These are phyloP conservation scores for Globisporangium nagaii DNA, from an alignment of 352 stramenopile genomes.

Conservation along the genomic window DNA sequence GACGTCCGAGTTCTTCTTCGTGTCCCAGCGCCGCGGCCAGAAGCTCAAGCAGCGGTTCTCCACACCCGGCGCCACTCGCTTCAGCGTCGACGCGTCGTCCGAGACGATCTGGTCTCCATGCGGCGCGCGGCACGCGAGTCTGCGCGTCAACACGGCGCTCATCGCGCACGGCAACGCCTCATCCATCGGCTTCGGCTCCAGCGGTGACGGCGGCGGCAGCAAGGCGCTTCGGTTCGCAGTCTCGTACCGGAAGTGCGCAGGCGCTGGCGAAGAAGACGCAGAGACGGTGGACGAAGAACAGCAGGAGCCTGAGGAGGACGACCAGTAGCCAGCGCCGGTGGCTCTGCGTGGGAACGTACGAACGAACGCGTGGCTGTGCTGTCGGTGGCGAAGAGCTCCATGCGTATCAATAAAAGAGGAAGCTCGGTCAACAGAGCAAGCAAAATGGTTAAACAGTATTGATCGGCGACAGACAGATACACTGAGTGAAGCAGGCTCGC, in stretches of 20 bases:
- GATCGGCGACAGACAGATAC: too few species aligned
- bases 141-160: slow-evolving; percentile 29
- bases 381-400: too few species aligned
- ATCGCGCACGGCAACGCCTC: slow-evolving; percentile 12
- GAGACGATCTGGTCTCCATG: slow-evolving; percentile 24
- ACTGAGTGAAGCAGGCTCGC: too few species aligned
- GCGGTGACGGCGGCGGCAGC: neutral
- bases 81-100: slow-evolving; percentile 5
- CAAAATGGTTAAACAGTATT: too few species aligned
- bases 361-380: neutral
- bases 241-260: slow-evolving; percentile 5
- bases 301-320: neutral
- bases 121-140: neutral
- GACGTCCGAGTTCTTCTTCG: slow-evolving; percentile 20
- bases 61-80: neutral
- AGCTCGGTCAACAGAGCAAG: too few species aligned
- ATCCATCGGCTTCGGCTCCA: slow-evolving; percentile 6
- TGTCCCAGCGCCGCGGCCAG: slow-evolving; percentile 2
- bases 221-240: slow-evolving; percentile 2
- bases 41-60: slow-evolving; percentile 16
- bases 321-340: neutral
- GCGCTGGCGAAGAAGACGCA: neutral
- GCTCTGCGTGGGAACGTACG: too few species aligned
- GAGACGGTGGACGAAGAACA: neutral
- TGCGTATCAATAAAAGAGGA: too few species aligned